These are phyloP conservation scores for Angomonas ambiguus DNA, from an alignment of 208 protist genomes.

Conservation along the genomic window DNA sequence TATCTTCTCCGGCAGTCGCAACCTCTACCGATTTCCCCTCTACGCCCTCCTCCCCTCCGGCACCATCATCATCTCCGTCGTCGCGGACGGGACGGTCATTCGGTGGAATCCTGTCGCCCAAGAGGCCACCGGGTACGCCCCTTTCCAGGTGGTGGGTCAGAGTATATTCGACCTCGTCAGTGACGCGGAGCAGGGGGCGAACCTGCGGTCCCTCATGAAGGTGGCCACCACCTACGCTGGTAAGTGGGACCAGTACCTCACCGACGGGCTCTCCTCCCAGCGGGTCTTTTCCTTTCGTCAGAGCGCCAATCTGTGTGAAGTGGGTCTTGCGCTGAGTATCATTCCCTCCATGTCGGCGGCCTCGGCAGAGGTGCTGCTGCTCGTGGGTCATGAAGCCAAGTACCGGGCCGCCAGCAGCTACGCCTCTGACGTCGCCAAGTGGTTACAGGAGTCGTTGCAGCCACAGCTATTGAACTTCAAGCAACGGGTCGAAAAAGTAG, in stretches of 20 bases:
- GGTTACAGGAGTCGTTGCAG: constrained; percentile 62
- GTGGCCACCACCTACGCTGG: constrained; percentile 48
- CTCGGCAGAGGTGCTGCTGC: constrained; percentile 69
- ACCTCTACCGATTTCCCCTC: constrained; percentile 76
- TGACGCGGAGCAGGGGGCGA: constrained; percentile 31
- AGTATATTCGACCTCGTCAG: constrained; percentile 62
- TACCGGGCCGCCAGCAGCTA: constrained; percentile 59
- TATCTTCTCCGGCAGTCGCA: constrained; percentile 71
- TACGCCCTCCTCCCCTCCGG: constrained; percentile 40
- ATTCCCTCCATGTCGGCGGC: constrained; percentile 51
- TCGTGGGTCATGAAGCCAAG: constrained; percentile 72
- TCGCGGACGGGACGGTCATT: constrained; percentile 84
- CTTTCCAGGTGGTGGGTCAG: constrained; percentile 64
- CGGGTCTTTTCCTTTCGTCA: constrained; percentile 62
- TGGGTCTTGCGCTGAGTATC: constrained; percentile 59
- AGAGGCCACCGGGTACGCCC: constrained; percentile 49
- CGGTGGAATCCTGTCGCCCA: constrained; percentile 73
- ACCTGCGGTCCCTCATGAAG: constrained; percentile 43
- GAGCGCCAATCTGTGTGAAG: constrained; percentile 51
- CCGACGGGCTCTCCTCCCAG: constrained; percentile 39
- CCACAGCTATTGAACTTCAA: constrained; percentile 73
- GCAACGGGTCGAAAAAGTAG: constrained; percentile 49
- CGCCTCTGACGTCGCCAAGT: constrained; percentile 64
- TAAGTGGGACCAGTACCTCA: constrained; percentile 57
- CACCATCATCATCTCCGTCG: constrained; percentile 63